Evolutionary conservation across 208 protist genomes (phyloP), one percentile per base, ranked within the genome.

Genomic region (Tritrichomonas musculus): DNA sequence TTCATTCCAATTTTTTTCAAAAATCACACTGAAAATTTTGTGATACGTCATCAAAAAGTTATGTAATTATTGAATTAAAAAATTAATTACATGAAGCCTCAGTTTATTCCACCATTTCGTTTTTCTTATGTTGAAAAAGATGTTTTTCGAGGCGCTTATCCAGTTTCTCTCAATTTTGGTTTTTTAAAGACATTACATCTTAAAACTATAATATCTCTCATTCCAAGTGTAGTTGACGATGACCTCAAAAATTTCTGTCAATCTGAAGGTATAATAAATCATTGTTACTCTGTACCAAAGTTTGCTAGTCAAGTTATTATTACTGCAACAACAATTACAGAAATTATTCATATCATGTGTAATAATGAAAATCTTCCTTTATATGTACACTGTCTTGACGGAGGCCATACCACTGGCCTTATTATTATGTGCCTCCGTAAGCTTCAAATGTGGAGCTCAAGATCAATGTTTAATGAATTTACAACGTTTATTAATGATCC

Each of bases 171-270:
- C n/a, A 92, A 92, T 41, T 92, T 92, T 39, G 39, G 9, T n/a
- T 92, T 92, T 39, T 36, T 92, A 14, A 92, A 72, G 39, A 92
- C 55, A 9, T 64, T 92, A 44, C 55, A 92, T 69, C 49, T 92
- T 17, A 92, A 92, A n/a, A 92, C 55, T 22, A 92, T 92, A 27
- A 72, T 92, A 72, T 92, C 88, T 30, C 33, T 92, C 25, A 72
- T 92, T 69, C 88, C 88, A 50, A 69, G 72, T 64, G 14, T 55
- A 30, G 50, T 92, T n/a, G 57, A 64, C 20, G 39, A 47, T 47
- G 88, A 92, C 13, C 57, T 92, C 22, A 33, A 64, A 47, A 44
- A 64, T 25, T 92, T 92, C 39, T 92, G 88, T 33, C 22, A 92
- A 92, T 27, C 69, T 17, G 57, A 92, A 53, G 55, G 55, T 30